Evolutionary conservation across 2,329 filamentous ascomycete genomes (phyloP).

Genomic region (Sphaerulina vaccinii): DNA sequence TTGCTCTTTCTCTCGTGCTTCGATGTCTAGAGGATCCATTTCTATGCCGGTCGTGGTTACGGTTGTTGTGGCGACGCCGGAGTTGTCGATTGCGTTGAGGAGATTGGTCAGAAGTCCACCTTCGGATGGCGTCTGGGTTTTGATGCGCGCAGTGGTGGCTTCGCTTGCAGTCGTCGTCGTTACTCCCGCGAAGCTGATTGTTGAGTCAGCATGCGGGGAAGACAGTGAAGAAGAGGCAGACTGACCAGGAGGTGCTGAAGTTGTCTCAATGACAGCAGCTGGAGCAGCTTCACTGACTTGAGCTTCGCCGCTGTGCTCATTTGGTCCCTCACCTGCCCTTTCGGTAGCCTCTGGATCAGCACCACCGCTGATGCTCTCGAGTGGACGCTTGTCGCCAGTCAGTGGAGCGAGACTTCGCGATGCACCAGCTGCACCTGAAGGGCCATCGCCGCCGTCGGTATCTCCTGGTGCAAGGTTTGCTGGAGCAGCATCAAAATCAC

Average conservation of each 20-base stretch:
- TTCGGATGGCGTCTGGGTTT: no score
- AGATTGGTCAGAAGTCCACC: not conserved
- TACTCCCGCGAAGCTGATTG: no score
- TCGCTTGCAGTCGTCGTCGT: no score
- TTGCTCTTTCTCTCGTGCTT: not conserved
- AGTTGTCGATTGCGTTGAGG: no score
- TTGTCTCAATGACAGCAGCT: conserved; percentile 7
- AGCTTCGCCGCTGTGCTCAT: no score
- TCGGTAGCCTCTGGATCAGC: no score
- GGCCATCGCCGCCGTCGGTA: not conserved
- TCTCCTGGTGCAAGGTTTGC: no score
- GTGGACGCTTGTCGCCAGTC: not conserved
- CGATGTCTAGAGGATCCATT: not conserved
- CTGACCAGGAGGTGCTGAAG: not conserved
- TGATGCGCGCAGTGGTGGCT: no score
- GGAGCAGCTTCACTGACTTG: not conserved
- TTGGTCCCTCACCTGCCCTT: no score
- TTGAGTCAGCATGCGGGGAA: not conserved
- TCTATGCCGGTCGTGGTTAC: not conserved
- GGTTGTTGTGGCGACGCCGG: not conserved
- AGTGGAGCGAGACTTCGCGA: no score
- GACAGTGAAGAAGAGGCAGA: not conserved
- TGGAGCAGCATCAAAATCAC: no score
- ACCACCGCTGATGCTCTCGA: no score
- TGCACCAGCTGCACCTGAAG: not conserved